A percentile compares a stretch with the other conserved stretches of the same genome.
These are phyloP conservation scores for Amanita exitialis DNA, from an alignment of 768 basidiomycete species.

Conservation along the genomic window DNA sequence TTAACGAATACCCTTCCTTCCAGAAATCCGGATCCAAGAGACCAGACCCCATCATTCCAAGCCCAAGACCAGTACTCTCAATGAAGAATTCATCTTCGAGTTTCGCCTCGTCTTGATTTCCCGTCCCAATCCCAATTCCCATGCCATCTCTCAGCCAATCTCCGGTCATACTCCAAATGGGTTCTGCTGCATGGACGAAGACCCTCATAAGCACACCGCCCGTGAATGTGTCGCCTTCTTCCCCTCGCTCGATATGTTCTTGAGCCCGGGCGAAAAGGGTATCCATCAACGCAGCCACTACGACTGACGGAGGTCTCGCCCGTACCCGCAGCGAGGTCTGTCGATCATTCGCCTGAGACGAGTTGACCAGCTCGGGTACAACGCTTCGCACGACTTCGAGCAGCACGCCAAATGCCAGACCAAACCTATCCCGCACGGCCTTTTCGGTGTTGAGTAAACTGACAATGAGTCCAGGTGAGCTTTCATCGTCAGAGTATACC, in stretches of 20 bases:
- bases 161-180: constrained; percentile 65
- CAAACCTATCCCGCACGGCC: constrained; percentile 44
- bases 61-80: constrained; percentile 52
- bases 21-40: constrained; percentile 71
- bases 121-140: constrained; percentile 33
- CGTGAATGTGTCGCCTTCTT: constrained; percentile 31
- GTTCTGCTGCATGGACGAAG: constrained; percentile 54
- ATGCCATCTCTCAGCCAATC: constrained; percentile 69
- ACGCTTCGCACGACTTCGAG: constrained; percentile 34
- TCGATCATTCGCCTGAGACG: constrained; percentile 4
- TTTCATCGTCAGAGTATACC: constrained; percentile 18
- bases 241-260: constrained; percentile 44
- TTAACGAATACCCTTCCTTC: constrained; percentile 58
- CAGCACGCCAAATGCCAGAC: constrained; percentile 46
- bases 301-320: constrained; percentile 33
- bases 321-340: constrained; percentile 14
- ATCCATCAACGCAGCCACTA: constrained; percentile 54
- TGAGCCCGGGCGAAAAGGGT: constrained; percentile 47
- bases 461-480: constrained; percentile 28
- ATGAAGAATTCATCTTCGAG: constrained; percentile 78
- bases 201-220: constrained; percentile 50
- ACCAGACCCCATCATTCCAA: constrained; percentile 36
- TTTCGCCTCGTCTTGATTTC: constrained; percentile 19
- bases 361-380: constrained; percentile 11
- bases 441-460: constrained; percentile 63